Evolutionary conservation across 176 grass and related monocot species (phyloP), one percentile per base, ranked within the genome.

Genomic region (Saccharum spontaneum): DNA sequence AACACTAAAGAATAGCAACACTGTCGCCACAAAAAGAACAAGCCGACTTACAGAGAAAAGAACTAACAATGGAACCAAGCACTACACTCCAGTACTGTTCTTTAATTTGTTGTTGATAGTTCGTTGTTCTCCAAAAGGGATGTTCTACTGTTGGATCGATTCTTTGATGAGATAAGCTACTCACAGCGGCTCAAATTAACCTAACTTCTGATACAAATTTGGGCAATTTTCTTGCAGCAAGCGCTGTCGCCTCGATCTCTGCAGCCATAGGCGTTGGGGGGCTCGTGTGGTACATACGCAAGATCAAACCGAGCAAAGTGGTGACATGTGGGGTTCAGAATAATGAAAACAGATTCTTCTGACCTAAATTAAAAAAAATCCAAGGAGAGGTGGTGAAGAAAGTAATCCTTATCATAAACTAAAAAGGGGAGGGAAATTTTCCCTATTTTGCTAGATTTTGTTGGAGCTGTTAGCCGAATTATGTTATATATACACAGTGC

Each of bases 281-380:
- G n/a, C 96, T 98, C 14, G 84, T 92, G n/a, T 86, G 90, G 96
- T 94, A 93, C 83, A 54, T 95, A 41, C 88, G 87, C 44, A 95
- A 92, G 83, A 62, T 89, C 12, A 94, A 83, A 81, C 87, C 79
- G 4, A 92, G 76, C 43, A 98, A 87, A 83, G 93, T 90, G 22
- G 93, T 98, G 26, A 92, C 91, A 46, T 95, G 91, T 55, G 96
- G 96, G 17, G 93, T 98, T 69, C 89, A 94, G 63, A 95, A 83
- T 31, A 95, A 94, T 33, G 96, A 98, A 49, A 98, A 95, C 63
- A 93, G 93, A 66, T 89, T 92, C 54, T 98, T 98, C 69, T 98
- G 72, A 90, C 40, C 18, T 49, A 8, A 39, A 2, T 3, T 4
- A 36, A 1, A 7, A 33, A 9, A 31, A 20, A 26, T 36, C 36